Evolutionary conservation across 1,284 basidiomycete species (phyloP).

Genomic region (Thelephora terrestris): DNA sequence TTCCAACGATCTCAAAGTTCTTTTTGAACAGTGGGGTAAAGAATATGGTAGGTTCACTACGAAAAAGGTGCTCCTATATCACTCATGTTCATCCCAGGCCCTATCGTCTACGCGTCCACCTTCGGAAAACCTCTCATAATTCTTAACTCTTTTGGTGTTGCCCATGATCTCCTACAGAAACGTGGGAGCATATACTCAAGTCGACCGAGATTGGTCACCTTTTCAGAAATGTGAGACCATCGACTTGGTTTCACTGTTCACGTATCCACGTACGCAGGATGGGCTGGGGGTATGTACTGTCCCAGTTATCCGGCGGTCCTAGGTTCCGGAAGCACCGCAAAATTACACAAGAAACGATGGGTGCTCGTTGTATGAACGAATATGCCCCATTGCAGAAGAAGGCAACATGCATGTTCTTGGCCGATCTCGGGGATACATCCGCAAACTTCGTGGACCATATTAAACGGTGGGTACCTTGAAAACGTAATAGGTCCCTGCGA

Average conservation of each 20-base stretch:
- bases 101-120: slow-evolving; percentile 11
- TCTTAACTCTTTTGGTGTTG: slow-evolving; percentile 10
- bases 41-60: neutral
- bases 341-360: slow-evolving; percentile 20
- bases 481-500: too few relatives aligned
- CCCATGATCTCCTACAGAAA: slow-evolving; percentile 13
- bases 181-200: slow-evolving; percentile 11
- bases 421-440: slow-evolving; percentile 14
- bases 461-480: slow-evolving; percentile 12
- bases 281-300: slow-evolving; percentile 9
- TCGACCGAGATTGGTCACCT: slow-evolving; percentile 8
- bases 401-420: slow-evolving; percentile 17
- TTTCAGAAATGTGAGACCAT: slow-evolving; percentile 7
- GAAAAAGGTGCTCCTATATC: too few relatives aligned
- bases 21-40: neutral
- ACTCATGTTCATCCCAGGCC: slow-evolving; percentile 6
- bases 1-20: neutral
- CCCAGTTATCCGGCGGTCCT: slow-evolving; percentile 18
- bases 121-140: slow-evolving; percentile 13
- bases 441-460: slow-evolving; percentile 16
- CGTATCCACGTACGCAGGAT: neutral
- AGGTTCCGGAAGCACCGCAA: slow-evolving; percentile 21
- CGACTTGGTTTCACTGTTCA: neutral
- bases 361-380: slow-evolving; percentile 8
- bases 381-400: slow-evolving; percentile 17